Base-by-base conservation (phyloP, 2,329 filamentous ascomycete genomes). In the Leptographium procerum region DNA sequence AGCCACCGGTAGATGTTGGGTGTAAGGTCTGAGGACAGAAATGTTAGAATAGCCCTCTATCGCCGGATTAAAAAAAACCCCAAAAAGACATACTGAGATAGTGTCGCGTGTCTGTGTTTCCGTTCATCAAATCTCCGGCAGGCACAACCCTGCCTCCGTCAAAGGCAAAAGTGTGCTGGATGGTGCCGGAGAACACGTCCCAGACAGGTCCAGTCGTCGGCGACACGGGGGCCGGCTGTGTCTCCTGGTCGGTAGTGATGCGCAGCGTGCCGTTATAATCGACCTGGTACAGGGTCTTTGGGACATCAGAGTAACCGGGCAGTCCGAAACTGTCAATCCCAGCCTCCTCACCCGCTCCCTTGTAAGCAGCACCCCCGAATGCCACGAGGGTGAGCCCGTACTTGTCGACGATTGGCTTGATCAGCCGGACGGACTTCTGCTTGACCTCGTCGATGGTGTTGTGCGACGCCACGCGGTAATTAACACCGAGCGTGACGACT, bases 381-480 rank as follows among this genome's bases (percentile, higher is more conserved):
- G 80, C 79, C 58, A 78, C 71, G 0, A 86, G 70, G 0, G 75
- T 76, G 6, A 87, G 73, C 57, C 78, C 76, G 68, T 85, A 77
- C 63, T 82, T 83, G 13, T 74, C 61, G 0, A 82, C 78, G 19
- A 86, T 69, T 0, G 70, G 66, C 0, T 69, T 65, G 0, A 83
- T 75, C 22, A 83, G 67, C 11, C 69, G 64, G 11, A 78, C 67
- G 0, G 85, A 72, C 55, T 79, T 76, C 24, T 70, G 65, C 63
- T 82, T 75, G 29, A 87, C 75, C 13, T 74, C 70, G 0, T 71
- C 66, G 0, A 79, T 71, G 31, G 69, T 74, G 52, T 85, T 80
- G 52, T 82, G 81, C 6, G 80, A 73, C 29, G 81, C 80, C 8
- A 83, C 76, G 65, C 75, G 81, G 71, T 77, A 82, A 70, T 88